phyloP scores from a whole-genome alignment of 1,139 yeast genomes.

The Candida sp. region DNA sequence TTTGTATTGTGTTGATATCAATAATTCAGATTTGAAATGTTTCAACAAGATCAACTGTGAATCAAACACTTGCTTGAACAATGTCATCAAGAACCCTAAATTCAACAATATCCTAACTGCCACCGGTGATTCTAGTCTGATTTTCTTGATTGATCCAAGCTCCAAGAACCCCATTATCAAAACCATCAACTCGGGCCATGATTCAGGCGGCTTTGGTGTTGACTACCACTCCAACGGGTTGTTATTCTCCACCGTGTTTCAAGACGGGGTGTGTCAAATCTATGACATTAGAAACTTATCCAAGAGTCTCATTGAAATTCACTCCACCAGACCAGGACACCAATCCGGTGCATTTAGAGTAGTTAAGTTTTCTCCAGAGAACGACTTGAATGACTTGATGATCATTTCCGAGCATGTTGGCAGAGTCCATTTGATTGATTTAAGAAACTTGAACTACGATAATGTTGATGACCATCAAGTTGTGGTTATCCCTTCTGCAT shows the following conservation, averaged over 20 bases:
- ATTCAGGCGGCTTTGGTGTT: conserved; percentile 88
- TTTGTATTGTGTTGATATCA: conserved; percentile 67
- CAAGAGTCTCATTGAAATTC: conserved; percentile 55
- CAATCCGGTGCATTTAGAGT: conserved; percentile 67
- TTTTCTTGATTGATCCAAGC: conserved; percentile 42
- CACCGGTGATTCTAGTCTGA: conserved; percentile 45
- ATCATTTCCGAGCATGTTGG: conserved; percentile 86
- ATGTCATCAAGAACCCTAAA: conserved; percentile 37
- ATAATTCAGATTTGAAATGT: conserved; percentile 45
- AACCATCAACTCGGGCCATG: conserved; percentile 60
- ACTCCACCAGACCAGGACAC: conserved; percentile 64
- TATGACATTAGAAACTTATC: conserved; percentile 72
- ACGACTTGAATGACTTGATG: conserved; percentile 70
- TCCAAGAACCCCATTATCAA: conserved; percentile 22
- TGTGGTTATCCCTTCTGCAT: conserved; percentile 54
- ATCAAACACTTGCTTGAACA: conserved; percentile 43
- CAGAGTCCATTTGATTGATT: conserved; percentile 81
- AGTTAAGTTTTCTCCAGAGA: conserved; percentile 68
- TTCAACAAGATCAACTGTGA: conserved; percentile 38
- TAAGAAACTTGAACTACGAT: conserved; percentile 63
- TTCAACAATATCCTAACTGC: conserved; percentile 34
- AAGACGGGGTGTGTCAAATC: conserved; percentile 79
- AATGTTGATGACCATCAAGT: conserved; percentile 64
- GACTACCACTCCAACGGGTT: conserved; percentile 77
- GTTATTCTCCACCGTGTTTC: conserved; percentile 81